These are phyloP conservation scores for Globisporangium carolinianum DNA, from an alignment of 352 stramenopile genomes.

Conservation along the genomic window DNA sequence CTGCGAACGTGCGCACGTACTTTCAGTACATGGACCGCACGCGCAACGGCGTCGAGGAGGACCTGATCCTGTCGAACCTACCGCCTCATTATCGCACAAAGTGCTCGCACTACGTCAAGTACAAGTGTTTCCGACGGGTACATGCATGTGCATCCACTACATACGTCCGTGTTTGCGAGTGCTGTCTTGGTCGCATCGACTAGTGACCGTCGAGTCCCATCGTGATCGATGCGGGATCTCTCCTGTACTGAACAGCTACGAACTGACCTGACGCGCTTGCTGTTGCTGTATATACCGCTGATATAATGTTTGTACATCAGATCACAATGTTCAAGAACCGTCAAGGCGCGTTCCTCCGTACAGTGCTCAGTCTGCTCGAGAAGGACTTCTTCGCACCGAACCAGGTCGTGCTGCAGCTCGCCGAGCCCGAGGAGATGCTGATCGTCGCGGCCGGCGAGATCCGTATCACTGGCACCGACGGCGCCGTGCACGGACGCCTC, in stretches of 20 bases:
- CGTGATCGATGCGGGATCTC: no score
- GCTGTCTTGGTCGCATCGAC: no score
- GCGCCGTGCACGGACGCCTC: slow-evolving; percentile 16
- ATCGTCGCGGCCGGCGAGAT: slow-evolving; percentile 42
- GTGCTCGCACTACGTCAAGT: slow-evolving; percentile 45
- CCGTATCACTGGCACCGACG: slow-evolving; percentile 18
- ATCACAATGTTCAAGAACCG: slow-evolving; percentile 39
- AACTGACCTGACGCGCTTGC: no score
- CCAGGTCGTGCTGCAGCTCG: slow-evolving; percentile 20
- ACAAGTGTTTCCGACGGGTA: slow-evolving; percentile 32
- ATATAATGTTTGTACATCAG: slow-evolving; percentile 1
- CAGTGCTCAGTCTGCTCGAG: slow-evolving; percentile 31
- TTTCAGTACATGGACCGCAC: slow-evolving; percentile 75
- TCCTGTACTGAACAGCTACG: no score
- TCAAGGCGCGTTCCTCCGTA: slow-evolving; percentile 44
- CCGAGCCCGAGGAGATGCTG: slow-evolving; percentile 46
- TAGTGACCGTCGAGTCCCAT: no score
- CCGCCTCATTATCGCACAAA: slow-evolving; percentile 42
- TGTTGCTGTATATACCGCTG: no score
- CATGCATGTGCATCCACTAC: not conserved
- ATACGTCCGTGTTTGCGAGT: not conserved
- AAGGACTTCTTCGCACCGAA: slow-evolving; percentile 44
- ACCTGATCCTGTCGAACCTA: slow-evolving; percentile 34
- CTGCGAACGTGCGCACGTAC: slow-evolving; percentile 34
- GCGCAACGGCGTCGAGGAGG: slow-evolving; percentile 45